Base-by-base conservation (phyloP, 2,329 filamentous ascomycete species). In the Leptodontidium sp. region DNA sequence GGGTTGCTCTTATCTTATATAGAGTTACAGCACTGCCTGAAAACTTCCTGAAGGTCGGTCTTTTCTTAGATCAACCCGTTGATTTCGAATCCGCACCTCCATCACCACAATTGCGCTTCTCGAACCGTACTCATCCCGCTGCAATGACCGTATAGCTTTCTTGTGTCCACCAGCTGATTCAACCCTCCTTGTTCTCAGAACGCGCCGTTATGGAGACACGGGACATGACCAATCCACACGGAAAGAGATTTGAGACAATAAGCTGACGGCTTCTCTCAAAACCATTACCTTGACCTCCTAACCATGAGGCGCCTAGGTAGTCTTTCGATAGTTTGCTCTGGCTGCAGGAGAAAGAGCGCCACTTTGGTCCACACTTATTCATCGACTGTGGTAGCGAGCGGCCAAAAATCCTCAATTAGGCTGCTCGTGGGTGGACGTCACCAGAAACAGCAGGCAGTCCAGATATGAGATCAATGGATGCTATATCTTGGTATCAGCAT, bases 321-420 rank as follows among this genome's bases (percentile, higher is more conserved):
- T 40, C 17, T 58, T 58, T 58, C 55, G 21, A 58, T 58, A 58
- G 55, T 58, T 40, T 58, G 32, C n/a, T 24, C 32, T 58, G 55
- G 32, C 32, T 58, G 32, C 55, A 58, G 55, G 55, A 24, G 32
- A 58, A 58, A 58, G 32, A 21, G 35, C 55, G 35, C 55, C 55
- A 58, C 55, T 58, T 40, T 40, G n/a, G n/a, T 40, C 55, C 55
- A 58, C 32, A 43, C 32, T 8, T 21, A 1, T 58, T n/a, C 7
- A 58, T 32, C 15, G 35, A 40, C 32, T 43, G 35, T 24, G 17
- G 32, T 38, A 58, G 15, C n/a, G 11, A n/a, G 35, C n/a, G 55
- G 55, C n/a, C n/a, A 15, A 58, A 40, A 24, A 32, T 11, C 12
- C 35, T 12, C 17, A 40, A 40, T 32, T 15, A 24, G 9, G 55